Percentiles rank a stretch among this genome's conserved stretches.
These are phyloP conservation scores for Porogramme epimiltina DNA, from an alignment of 1,284 basidiomycete species.

Conservation along the genomic window DNA sequence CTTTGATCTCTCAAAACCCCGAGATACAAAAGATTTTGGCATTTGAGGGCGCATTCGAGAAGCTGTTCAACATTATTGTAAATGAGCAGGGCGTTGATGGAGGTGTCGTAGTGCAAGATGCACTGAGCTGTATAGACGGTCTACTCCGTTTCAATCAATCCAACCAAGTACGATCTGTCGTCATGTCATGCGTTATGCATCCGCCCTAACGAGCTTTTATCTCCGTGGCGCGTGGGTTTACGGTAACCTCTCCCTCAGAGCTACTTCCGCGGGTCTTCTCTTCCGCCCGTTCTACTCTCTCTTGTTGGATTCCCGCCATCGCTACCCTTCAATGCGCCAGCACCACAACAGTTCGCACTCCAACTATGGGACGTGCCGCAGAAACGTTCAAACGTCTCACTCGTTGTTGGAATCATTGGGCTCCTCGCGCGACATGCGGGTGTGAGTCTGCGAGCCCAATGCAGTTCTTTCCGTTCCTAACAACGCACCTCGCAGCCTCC, in stretches of 20 bases:
- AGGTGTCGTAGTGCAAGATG: slow-evolving; percentile 86
- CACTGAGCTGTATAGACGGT: slow-evolving; percentile 82
- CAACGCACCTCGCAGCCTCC: slow-evolving; percentile 41
- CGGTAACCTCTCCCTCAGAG: slow-evolving; percentile 61
- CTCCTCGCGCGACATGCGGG: slow-evolving; percentile 76
- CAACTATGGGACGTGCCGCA: slow-evolving; percentile 88
- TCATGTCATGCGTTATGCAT: slow-evolving; percentile 14
- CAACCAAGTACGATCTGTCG: slow-evolving; percentile 74
- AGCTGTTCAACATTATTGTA: slow-evolving; percentile 86
- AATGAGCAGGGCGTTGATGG: slow-evolving; percentile 93
- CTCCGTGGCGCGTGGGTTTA: not conserved
- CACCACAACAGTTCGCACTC: slow-evolving; percentile 91
- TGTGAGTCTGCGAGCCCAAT: slow-evolving; percentile 41
- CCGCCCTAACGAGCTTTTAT: slow-evolving; percentile 19
- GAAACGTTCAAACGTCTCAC: slow-evolving; percentile 77
- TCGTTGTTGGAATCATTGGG: slow-evolving; percentile 81
- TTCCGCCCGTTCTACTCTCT: slow-evolving; percentile 88
- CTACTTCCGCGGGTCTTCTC: slow-evolving; percentile 93
- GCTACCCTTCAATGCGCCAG: slow-evolving; percentile 61
- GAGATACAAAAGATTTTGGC: slow-evolving; percentile 98
- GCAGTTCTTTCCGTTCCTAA: not conserved
- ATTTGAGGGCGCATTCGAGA: slow-evolving; percentile 97
- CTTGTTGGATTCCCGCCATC: slow-evolving; percentile 87
- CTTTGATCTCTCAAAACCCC: slow-evolving; percentile 82
- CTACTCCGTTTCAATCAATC: slow-evolving; percentile 92